Base-by-base conservation (phyloP, 2,329 filamentous ascomycete genomes). In the Ophiostoma piceae region DNA sequence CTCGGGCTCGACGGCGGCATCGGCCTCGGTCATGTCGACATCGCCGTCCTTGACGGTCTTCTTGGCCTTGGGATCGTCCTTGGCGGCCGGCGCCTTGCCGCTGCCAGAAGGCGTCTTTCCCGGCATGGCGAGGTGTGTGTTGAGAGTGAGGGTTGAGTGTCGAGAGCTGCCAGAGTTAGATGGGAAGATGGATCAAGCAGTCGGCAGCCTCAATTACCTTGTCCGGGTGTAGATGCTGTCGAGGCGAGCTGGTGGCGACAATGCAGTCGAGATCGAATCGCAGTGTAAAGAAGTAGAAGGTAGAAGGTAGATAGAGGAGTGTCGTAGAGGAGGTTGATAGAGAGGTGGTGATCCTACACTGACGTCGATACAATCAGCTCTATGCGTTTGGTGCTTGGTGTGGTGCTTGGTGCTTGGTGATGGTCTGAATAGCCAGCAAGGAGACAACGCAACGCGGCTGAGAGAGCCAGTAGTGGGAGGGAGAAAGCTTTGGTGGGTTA, bases 81-180 rank as follows among this genome's bases (percentile, higher is more conserved):
- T 75, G 78, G 77, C 85, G 75, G 88, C 86, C 72, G 88, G 86
- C 80, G 90, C 86, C 73, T 89, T 89, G 78, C 88, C 88, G 82
- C 90, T 90, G 75, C 85, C 86, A 80, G 89, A 88, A 77, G 89
- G 88, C 77, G 90, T 90, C 80, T 91, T 90, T 79, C 89, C 86
- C 75, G 88, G 88, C 89, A 92, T 92, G 74, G 77, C 79, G 76
- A 64, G 19, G 66, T 67, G 39, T 22, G 62, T 70, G 51, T 69
- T 26, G 41, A 22, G 12, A 29, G n/a, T 26, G 41, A 22, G 12
- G 14, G n/a, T 35, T 2, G 39, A n/a, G 62, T 70, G 51, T 69
- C 26, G 41, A 22, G 12, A 29, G n/a, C 14, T 62, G 57, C 14
- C 57, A 16, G 26, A 32, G 26, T 62, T 32, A 26, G 26, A 60